These are phyloP conservation scores for Diddensiella transvaalensis DNA, from an alignment of 805 yeast genomes.

Conservation along the genomic window DNA sequence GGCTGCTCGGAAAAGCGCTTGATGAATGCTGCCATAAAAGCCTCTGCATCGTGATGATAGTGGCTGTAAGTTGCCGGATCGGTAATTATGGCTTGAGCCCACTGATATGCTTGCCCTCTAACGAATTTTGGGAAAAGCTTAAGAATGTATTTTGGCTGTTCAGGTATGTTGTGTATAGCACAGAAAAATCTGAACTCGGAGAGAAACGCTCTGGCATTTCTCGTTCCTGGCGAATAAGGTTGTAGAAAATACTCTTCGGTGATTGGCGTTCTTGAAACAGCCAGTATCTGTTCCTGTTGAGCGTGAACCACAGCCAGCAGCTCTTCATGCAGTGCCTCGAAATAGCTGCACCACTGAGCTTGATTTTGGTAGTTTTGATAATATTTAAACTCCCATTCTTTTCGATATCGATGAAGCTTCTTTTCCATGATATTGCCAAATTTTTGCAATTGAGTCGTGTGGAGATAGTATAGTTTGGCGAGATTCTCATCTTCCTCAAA, in stretches of 20 bases:
- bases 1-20: neutral
- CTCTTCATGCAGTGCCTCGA: neutral
- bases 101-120: neutral
- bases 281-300: conserved; percentile 1
- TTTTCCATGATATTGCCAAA: conserved; percentile 1
- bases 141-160: neutral
- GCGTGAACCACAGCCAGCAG: neutral
- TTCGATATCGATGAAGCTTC: neutral
- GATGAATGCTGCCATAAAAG: neutral
- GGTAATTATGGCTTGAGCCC: neutral
- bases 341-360: neutral
- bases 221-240: neutral
- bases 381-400: neutral
- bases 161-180: neutral
- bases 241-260: neutral
- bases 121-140: neutral
- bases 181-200: conserved; percentile 1
- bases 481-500: neutral
- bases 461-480: neutral
- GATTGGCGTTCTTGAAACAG: neutral
- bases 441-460: neutral
- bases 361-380: neutral
- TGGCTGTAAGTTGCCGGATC: neutral
- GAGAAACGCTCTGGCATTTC: neutral
- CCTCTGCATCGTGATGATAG: neutral